Percentiles rank a stretch among this genome's conserved stretches.
These are phyloP conservation scores for Ulvella scutata DNA, from an alignment of 139 green algal genomes.

Conservation along the genomic window DNA sequence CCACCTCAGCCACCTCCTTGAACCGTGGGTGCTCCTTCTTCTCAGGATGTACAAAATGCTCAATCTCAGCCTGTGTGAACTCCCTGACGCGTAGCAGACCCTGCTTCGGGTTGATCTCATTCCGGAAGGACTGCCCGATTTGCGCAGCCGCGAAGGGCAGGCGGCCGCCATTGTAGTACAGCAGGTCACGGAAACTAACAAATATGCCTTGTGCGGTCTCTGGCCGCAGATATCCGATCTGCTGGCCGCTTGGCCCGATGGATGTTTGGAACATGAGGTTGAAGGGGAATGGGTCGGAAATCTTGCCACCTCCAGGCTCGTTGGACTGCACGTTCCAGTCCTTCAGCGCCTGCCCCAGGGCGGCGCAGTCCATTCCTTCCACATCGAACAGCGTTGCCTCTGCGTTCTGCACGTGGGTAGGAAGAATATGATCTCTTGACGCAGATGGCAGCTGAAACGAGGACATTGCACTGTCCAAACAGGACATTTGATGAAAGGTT, in stretches of 20 bases:
- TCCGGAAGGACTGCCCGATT: slow-evolving; percentile 92
- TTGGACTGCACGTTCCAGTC: slow-evolving; percentile 53
- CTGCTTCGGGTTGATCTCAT: slow-evolving; percentile 83
- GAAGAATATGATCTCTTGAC: not conserved
- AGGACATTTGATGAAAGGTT: too few species aligned
- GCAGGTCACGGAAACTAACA: slow-evolving; percentile 67
- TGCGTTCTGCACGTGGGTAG: slow-evolving; percentile 32
- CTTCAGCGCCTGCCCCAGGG: slow-evolving; percentile 57
- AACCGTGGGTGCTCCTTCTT: slow-evolving; percentile 94
- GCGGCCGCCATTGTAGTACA: slow-evolving; percentile 97
- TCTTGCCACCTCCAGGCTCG: slow-evolving; percentile 79
- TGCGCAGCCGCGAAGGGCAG: slow-evolving; percentile 95
- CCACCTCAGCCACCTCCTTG: slow-evolving; percentile 44
- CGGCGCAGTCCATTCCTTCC: slow-evolving; percentile 67
- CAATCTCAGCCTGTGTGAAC: slow-evolving; percentile 98
- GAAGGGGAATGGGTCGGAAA: slow-evolving; percentile 87
- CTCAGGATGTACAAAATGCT: slow-evolving; percentile 94
- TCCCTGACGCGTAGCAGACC: slow-evolving; percentile 92
- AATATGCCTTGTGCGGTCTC: slow-evolving; percentile 74
- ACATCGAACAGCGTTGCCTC: slow-evolving; percentile 54
- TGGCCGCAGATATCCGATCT: slow-evolving; percentile 71
- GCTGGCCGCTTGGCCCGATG: slow-evolving; percentile 72
- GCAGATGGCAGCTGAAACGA: not conserved
- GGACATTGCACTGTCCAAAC: not conserved
- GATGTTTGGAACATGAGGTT: slow-evolving; percentile 97